phyloP scores from a whole-genome alignment of 768 basidiomycete species.

The Suillus luteus region DNA sequence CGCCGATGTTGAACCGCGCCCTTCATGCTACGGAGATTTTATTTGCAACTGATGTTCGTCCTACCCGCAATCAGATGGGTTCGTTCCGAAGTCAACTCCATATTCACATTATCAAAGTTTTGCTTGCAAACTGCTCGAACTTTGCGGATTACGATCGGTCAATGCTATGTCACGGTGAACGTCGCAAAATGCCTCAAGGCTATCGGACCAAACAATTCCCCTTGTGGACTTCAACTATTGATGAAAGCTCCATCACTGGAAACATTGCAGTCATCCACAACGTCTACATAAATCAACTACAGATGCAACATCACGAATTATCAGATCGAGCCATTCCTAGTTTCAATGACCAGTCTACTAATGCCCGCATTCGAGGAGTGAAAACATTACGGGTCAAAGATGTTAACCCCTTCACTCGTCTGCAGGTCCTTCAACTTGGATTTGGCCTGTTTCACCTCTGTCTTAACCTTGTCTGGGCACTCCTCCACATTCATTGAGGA shows the following conservation, averaged over 20 bases:
- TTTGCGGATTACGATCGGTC: neutral
- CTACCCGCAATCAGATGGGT: neutral
- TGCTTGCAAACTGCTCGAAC: neutral
- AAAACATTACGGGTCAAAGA: slow-evolving; percentile 22
- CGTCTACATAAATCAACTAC: neutral
- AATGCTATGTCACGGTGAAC: neutral
- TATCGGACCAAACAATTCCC: neutral
- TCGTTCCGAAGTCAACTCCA: neutral
- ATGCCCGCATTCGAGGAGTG: slow-evolving; percentile 19
- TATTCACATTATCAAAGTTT: neutral
- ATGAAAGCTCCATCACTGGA: neutral
- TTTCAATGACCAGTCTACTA: slow-evolving; percentile 32
- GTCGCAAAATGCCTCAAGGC: neutral
- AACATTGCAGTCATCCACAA: neutral
- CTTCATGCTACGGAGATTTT: neutral
- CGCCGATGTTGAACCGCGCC: neutral
- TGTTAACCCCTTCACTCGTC: slow-evolving; percentile 24
- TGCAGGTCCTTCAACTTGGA: slow-evolving; percentile 27
- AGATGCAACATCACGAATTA: slow-evolving; percentile 11
- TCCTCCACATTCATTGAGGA: slow-evolving; percentile 34
- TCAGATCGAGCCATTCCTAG: slow-evolving; percentile 22
- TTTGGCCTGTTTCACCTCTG: slow-evolving; percentile 37
- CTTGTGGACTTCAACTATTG: neutral
- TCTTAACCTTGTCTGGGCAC: slow-evolving; percentile 38
- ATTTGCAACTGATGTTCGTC: neutral